Base-by-base conservation (phyloP, 192 early-diverging fungal genomes). In the Powellomyces hirtus region DNA sequence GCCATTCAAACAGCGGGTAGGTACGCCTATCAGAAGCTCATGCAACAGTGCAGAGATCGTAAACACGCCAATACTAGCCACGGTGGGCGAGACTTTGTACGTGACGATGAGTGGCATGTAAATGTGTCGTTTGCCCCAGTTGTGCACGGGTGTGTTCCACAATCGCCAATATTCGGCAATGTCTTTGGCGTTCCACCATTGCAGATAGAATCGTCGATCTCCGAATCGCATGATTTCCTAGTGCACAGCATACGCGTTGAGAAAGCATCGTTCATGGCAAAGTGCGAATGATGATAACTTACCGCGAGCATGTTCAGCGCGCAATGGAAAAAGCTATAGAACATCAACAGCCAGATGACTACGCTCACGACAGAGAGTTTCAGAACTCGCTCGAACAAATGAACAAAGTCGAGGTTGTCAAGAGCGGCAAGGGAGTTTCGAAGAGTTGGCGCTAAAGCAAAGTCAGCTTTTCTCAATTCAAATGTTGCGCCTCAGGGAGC, bases 261-360 rank as follows among this genome's bases (percentile, higher is more conserved):
- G 59, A 62, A 73, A 4, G 73, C 11, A 40, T n/a, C 4, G 29
- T 24, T 22, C 40, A 36, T n/a, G 76, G 20, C 20, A 29, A 30
- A 22, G 71, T 6, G 44, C 38, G 0, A 27, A 27, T 6, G 34
- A 20, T 2, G 20, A 38, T 34, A 31, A n/a, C 71, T 71, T 62
- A 84, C 82, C 78, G 89, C 89, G n/a, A 93, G 68, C 4, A 89
- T 85, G 64, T 95, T 95, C 45, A 94, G 78, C 38, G 69, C 86
- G 1, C 89, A 79, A 60, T 95, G 94, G 78, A 95, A 95, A 13
- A 92, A 74, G 16, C 86, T 81, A 44, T 92, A 94, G 73, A 95
- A 95, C 74, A 91, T 90, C n/a, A 94, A 68, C n/a, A 95, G 79
- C 94, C 94, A 95, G 45, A 95, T 85, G 0, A 84, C 78, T 0